A percentile compares a stretch with the other conserved stretches of the same genome.
phyloP scores from a whole-genome alignment of 2,329 filamentous ascomycete species.

The Aspergillus hortae region DNA sequence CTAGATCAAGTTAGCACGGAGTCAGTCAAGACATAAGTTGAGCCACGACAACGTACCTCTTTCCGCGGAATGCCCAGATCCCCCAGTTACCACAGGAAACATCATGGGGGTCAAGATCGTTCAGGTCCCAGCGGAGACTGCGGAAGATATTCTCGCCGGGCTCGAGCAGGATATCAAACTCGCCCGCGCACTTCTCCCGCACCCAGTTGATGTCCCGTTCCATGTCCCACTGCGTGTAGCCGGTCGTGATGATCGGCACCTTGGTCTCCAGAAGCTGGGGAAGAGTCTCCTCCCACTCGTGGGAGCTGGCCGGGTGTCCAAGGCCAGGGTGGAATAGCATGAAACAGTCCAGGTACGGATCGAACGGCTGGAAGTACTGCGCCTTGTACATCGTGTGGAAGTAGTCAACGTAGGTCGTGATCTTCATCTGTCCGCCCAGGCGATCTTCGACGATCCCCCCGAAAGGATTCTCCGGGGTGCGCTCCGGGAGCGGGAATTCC shows the following conservation, averaged over 20 bases:
- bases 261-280: constrained; percentile 92
- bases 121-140: constrained; percentile 93
- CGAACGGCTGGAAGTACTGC: constrained; percentile 86
- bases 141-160: constrained; percentile 93
- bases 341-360: constrained; percentile 98
- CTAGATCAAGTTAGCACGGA: constrained; percentile 15
- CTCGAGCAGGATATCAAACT: constrained; percentile 87
- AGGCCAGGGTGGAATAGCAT: constrained; percentile 95
- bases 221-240: constrained; percentile 95
- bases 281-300: constrained; percentile 91
- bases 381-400: constrained; percentile 95
- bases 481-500: constrained; percentile 85
- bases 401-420: constrained; percentile 96
- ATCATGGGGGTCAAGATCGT: constrained; percentile 91
- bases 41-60: constrained; percentile 63
- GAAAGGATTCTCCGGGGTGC: constrained; percentile 83
- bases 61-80: constrained; percentile 93
- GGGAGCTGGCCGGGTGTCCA: constrained; percentile 85
- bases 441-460: constrained; percentile 92
- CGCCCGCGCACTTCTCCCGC: constrained; percentile 75
- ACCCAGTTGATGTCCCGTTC: constrained; percentile 90
- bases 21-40: background rate
- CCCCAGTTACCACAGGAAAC: constrained; percentile 96
- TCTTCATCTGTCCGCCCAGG: constrained; percentile 85
- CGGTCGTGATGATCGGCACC: constrained; percentile 87